Base-by-base conservation (phyloP, 306 rosid genomes). In the Benincasa hispida region DNA sequence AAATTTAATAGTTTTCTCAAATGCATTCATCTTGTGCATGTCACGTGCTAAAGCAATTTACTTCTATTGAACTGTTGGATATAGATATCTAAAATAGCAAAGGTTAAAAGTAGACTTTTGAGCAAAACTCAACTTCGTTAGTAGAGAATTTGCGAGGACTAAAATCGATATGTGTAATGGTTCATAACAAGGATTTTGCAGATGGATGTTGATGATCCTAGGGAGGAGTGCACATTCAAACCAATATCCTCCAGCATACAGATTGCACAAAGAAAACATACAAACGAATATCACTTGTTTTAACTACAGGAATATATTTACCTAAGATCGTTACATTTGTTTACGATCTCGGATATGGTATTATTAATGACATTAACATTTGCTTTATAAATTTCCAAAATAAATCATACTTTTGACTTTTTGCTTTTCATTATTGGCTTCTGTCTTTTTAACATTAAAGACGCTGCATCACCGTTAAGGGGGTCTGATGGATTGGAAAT, bases 401-500 rank as follows among this genome's bases (percentile, higher is more conserved):
- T 24, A 12, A 53, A 84, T 74, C 80, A 77, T 69, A 92, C 99
- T 98, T 92, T 90, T 95, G 72, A 95, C 98, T 86, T 91, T 92
- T 80, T 95, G 89, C n/a, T n/a, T n/a, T 72, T 92, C 97, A 67
- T n/a, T 95, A 95, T 62, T 83, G 78, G 83, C 88, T 88, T 28
- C 81, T 86, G 70, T 95, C 98, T 86, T 91, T n/a, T 92, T 93
- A 95, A 87, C 99, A 95, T 89, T 80, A 95, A 83, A 19, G 99
- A 89, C 2, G 98, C 99, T 41, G 98, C 99, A 77, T 95, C 99
- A 21, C 98, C 97, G 51, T 95, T 95, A 39, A 95, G 89, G 54
- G 99, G 99, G 85, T 95, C 98, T 70, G 97, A 89, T 73, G 99
- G 97, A 84, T 95, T 95, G 18, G 99, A 98, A 84, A n/a, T n/a